Conservation (phyloP, 2,329 filamentous ascomycete genomes). For the Fusarium verrucosum region DNA sequence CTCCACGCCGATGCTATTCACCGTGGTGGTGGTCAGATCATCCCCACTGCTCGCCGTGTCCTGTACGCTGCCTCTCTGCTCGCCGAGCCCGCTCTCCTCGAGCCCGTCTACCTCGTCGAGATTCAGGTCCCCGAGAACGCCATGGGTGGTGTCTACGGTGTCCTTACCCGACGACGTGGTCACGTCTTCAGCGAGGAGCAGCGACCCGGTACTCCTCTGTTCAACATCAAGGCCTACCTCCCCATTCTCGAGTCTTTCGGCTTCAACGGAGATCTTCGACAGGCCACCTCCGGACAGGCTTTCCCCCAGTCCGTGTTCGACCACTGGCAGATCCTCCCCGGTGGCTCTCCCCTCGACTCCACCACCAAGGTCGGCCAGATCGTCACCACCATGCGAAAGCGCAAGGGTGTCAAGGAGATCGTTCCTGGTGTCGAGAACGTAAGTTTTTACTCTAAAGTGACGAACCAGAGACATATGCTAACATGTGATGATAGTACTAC, state of each 20-base stretch:
- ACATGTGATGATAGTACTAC: slow-evolving; percentile 75
- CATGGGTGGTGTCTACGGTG: slow-evolving; percentile 99
- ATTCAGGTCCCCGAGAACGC: slow-evolving; percentile 98
- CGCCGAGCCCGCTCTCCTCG: slow-evolving; percentile 88
- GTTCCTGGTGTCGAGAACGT: slow-evolving; percentile 95
- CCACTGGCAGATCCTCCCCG: slow-evolving; percentile 96
- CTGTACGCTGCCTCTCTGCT: slow-evolving; percentile 93
- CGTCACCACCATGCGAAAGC: slow-evolving; percentile 92
- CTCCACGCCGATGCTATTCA: slow-evolving; percentile 99
- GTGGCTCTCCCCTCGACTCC: slow-evolving; percentile 88
- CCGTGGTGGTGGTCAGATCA: slow-evolving; percentile 99
- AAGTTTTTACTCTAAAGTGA: slow-evolving; percentile 59
- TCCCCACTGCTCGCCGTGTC: slow-evolving; percentile 97
- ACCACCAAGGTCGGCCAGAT: slow-evolving; percentile 84
- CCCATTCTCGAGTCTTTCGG: slow-evolving; percentile 98
- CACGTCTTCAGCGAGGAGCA: slow-evolving; percentile 99
- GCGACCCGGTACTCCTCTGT: slow-evolving; percentile 97
- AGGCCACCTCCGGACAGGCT: slow-evolving; percentile 93
- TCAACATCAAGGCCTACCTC: slow-evolving; percentile 98
- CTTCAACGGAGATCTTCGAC: slow-evolving; percentile 97
- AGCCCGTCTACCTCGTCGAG: slow-evolving; percentile 99
- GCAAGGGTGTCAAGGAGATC: slow-evolving; percentile 98
- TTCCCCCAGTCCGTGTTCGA: slow-evolving; percentile 99
- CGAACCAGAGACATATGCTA: slow-evolving; percentile 22
- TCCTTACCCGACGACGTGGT: slow-evolving; percentile 96